These are phyloP conservation scores for Salix suchowensis DNA, from an alignment of 345 rosid species.

Conservation along the genomic window DNA sequence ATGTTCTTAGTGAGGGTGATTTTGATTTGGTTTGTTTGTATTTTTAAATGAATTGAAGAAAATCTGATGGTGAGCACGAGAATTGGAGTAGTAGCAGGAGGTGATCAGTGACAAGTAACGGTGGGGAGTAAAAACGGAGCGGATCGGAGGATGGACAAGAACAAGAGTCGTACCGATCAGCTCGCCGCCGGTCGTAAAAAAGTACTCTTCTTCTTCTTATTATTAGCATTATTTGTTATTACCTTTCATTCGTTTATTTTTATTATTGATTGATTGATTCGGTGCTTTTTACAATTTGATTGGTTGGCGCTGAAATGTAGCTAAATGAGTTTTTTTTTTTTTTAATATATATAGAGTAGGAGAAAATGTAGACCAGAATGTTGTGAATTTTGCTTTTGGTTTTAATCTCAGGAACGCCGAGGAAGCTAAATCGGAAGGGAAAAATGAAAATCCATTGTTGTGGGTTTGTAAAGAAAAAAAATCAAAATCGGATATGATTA, in stretches of 20 bases:
- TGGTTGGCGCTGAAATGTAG: not conserved
- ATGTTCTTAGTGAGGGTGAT: no score
- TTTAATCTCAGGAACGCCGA: no score
- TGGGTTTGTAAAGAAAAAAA: not conserved
- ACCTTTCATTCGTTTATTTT: not conserved
- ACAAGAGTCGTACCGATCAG: conserved; percentile 78
- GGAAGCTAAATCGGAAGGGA: no score
- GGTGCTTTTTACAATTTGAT: not conserved
- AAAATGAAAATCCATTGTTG: no score
- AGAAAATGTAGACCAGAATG: no score
- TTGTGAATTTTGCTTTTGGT: no score
- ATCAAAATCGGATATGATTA: not conserved
- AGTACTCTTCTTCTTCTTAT: conserved; percentile 31
- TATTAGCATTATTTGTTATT: not conserved
- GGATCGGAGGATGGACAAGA: conserved; percentile 72
- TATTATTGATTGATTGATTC: not conserved
- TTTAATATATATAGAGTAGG: no score
- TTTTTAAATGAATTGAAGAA: conserved; percentile 6
- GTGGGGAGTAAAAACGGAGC: conserved; percentile 30
- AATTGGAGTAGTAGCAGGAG: conserved; percentile 21
- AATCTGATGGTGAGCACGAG: conserved; percentile 34
- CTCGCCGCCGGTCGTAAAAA: conserved; percentile 92
- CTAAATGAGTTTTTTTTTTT: no score
- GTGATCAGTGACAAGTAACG: conserved; percentile 18
- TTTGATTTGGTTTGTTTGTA: not conserved